These are phyloP conservation scores for Monosporascus sp. DNA, from an alignment of 2,329 filamentous ascomycete species.

Conservation along the genomic window DNA sequence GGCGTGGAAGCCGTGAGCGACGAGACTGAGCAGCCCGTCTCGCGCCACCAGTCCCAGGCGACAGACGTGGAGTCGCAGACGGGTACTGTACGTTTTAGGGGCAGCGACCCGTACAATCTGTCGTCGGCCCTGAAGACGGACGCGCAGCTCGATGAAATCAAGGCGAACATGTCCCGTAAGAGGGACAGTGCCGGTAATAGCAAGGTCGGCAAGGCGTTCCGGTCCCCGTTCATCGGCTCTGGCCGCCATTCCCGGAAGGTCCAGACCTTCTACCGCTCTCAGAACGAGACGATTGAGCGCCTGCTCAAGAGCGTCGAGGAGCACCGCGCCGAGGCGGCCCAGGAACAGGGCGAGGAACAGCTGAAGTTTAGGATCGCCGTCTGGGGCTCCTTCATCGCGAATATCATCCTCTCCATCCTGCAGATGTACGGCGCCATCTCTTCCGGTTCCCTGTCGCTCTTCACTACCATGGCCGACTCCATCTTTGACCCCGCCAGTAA, in stretches of 20 bases:
- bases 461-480: slow-evolving; percentile 95
- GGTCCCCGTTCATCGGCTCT: background rate
- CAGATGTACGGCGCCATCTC: slow-evolving; percentile 86
- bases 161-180: slow-evolving; percentile 75
- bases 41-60: slow-evolving; percentile 34
- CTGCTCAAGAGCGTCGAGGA: slow-evolving; percentile 91
- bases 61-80: slow-evolving; percentile 42
- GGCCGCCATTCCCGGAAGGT: slow-evolving; percentile 45
- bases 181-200: slow-evolving; percentile 41
- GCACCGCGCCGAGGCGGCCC: slow-evolving; percentile 74
- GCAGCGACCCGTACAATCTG: slow-evolving; percentile 78
- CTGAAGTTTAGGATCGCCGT: slow-evolving; percentile 66
- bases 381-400: slow-evolving; percentile 69
- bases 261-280: slow-evolving; percentile 77
- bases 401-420: slow-evolving; percentile 69
- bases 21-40: slow-evolving; percentile 31
- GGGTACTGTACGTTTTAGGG: slow-evolving; percentile 35
- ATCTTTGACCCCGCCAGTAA: slow-evolving; percentile 92
- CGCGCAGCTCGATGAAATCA: slow-evolving; percentile 70
- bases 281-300: slow-evolving; percentile 91
- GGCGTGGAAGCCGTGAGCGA: slow-evolving; percentile 36
- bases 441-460: slow-evolving; percentile 87
- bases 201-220: background rate
- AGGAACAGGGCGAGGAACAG: slow-evolving; percentile 76
- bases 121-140: slow-evolving; percentile 71